A percentile compares a stretch with the other conserved stretches of the same genome.
phyloP scores from a whole-genome alignment of 2,329 filamentous ascomycete genomes.

The Geosmithia morbida region DNA sequence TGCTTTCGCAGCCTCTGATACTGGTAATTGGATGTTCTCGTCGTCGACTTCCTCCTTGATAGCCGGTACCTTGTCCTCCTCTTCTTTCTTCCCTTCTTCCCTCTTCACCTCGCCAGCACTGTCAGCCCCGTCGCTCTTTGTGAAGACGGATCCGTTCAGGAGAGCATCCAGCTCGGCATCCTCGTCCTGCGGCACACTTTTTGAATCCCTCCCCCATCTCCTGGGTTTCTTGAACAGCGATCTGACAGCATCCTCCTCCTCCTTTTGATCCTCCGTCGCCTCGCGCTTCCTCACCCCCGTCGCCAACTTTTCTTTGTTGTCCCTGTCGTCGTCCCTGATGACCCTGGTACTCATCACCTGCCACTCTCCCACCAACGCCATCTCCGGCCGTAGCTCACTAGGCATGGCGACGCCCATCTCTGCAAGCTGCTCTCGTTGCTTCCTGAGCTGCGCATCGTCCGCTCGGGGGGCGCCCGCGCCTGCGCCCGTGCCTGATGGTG shows the following conservation, averaged over 20 bases:
- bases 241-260: conserved; percentile 43
- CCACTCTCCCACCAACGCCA: conserved; percentile 88
- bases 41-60: conserved; percentile 8
- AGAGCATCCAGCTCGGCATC: conserved; percentile 49
- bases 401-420: conserved; percentile 79
- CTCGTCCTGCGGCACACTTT: conserved; percentile 28
- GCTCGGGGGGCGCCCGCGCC: conserved; percentile 17
- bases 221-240: conserved; percentile 45
- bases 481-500: conserved; percentile 1
- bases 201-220: conserved; percentile 38
- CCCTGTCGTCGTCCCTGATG: conserved; percentile 27
- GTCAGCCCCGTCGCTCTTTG: conserved; percentile 7
- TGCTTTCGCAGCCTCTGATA: too few relatives aligned
- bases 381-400: conserved; percentile 58
- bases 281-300: conserved; percentile 50
- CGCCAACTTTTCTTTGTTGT: conserved; percentile 24
- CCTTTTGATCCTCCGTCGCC: conserved; percentile 42
- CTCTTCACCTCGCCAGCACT: conserved; percentile 9
- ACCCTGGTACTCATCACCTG: conserved; percentile 52
- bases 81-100: conserved; percentile 11
- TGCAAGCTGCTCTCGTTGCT: conserved; percentile 75
- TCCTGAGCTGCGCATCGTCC: conserved; percentile 52
- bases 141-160: conserved; percentile 22
- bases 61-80: conserved; percentile 7
- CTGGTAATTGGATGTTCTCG: not conserved